These are phyloP conservation scores for Neurospora africana DNA, from an alignment of 495 filamentous ascomycete species.

Conservation along the genomic window DNA sequence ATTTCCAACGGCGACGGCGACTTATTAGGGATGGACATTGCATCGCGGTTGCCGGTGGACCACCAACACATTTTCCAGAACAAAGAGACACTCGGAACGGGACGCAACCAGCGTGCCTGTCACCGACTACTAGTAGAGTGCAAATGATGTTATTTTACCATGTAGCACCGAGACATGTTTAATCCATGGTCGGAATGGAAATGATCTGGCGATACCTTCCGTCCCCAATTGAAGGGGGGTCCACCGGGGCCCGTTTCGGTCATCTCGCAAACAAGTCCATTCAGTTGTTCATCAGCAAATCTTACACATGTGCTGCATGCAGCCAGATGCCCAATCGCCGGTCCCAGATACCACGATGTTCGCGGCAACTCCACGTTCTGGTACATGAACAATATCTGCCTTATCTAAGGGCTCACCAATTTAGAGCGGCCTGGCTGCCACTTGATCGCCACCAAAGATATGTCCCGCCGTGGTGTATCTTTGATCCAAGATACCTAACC, in stretches of 20 bases:
- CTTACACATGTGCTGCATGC: not conserved
- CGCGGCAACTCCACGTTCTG: not conserved
- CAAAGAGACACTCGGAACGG: not conserved
- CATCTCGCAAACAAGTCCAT: too few species aligned
- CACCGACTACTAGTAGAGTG: too few species aligned
- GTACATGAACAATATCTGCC: not conserved
- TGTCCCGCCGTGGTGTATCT: not conserved
- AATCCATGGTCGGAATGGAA: not conserved
- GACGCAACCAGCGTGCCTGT: not conserved
- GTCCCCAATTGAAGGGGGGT: not conserved
- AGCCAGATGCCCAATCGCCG: not conserved
- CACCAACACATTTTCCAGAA: not conserved
- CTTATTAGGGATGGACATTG: not conserved
- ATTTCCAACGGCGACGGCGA: not conserved
- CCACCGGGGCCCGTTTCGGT: not conserved
- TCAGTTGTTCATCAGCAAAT: too few species aligned
- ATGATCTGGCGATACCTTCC: not conserved
- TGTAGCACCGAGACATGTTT: not conserved
- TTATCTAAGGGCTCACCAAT: not conserved
- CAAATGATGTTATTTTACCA: conserved; percentile 1
- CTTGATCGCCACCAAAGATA: not conserved
- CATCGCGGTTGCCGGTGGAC: not conserved
- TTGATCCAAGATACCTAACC: not conserved
- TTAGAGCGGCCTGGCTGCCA: not conserved
- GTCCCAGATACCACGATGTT: not conserved